Base-by-base conservation (phyloP, 352 stramenopile species). In the Elongisporangium undulatum region DNA sequence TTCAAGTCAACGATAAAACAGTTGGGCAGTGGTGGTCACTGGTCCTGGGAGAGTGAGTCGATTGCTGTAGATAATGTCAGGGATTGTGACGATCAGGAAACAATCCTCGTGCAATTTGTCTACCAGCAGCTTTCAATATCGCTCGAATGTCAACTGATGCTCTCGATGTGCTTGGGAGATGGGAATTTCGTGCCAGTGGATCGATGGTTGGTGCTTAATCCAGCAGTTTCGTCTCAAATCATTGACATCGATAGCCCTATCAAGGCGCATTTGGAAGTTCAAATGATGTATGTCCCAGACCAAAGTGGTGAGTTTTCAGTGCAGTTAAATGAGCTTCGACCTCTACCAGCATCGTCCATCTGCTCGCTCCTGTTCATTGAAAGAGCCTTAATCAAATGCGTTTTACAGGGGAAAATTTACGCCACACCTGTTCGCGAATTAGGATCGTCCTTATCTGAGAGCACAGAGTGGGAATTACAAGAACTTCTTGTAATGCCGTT, bases 1-100 rank as follows among this genome's bases (percentile, higher is more conserved):
- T 41, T 15, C 9, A 41, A 41, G 9, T 41, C 29, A 13, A 41
- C 29, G 8, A 41, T 9, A 41, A 41, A 41, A 13, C 29, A 41
- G 29, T 41, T 41, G 8, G 13, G 29, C 29, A 41, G 29, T 13
- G 8, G 29, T 41, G 29, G 29, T 5, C 48, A 59, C n/a, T 79
- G 71, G 68, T 13, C 22, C 24, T 79, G 71, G 71, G 39, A 51
- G 5, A 58, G 68, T 20, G 71, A 79, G 24, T 62, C 56, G 52
- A 62, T 79, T 39, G 12, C 22, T 55, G 59, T 71, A 62, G 2
- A 34, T 4, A n/a, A 61, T 29, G 8, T 2, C 13, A 26, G 38
- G 4, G 38, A 51, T 26, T 41, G 19, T 29, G 51, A 20, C 49
- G 4, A 9, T 2, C 20, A 39, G 16, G 51, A 68, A 49, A 49